A percentile compares a stretch with the other conserved stretches of the same genome.
phyloP scores from a whole-genome alignment of 805 yeast genomes.

The Candida takata region DNA sequence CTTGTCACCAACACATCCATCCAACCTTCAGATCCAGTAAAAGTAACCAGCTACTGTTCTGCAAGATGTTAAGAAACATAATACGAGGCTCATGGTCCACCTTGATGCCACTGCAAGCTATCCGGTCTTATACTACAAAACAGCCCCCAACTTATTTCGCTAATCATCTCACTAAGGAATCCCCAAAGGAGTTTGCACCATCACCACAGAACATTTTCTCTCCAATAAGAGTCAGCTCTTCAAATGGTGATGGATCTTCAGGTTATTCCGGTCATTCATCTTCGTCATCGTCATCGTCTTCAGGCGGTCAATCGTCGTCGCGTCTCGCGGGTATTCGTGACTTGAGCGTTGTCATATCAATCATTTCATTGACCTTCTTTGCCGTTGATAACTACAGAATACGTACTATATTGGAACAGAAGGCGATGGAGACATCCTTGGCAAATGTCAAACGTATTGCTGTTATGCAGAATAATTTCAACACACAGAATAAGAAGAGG shows the following conservation, averaged over 20 bases:
- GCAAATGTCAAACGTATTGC: slow-evolving; percentile 28
- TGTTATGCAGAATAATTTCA: slow-evolving; percentile 39
- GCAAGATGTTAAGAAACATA: not conserved
- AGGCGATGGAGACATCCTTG: slow-evolving; percentile 26
- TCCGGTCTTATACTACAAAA: slow-evolving; percentile 5
- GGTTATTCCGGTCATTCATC: no score
- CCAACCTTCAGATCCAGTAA: no score
- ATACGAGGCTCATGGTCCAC: not conserved
- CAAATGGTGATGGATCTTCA: not conserved
- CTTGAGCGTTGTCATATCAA: slow-evolving; percentile 34
- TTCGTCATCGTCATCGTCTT: no score
- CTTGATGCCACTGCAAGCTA: not conserved
- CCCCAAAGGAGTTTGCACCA: slow-evolving; percentile 2
- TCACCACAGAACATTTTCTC: slow-evolving; percentile 4
- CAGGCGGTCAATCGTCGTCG: not conserved
- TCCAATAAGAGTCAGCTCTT: not conserved
- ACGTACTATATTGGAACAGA: slow-evolving; percentile 31
- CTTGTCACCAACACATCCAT: no score
- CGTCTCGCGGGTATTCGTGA: slow-evolving; percentile 26
- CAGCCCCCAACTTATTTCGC: slow-evolving; percentile 19
- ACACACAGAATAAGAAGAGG: slow-evolving; percentile 43
- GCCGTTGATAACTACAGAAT: slow-evolving; percentile 45
- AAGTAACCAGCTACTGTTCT: no score
- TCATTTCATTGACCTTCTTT: slow-evolving; percentile 38
- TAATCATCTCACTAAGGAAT: slow-evolving; percentile 6